Evolutionary conservation across 805 yeast genomes (phyloP).

Genomic region (Pichia californica): DNA sequence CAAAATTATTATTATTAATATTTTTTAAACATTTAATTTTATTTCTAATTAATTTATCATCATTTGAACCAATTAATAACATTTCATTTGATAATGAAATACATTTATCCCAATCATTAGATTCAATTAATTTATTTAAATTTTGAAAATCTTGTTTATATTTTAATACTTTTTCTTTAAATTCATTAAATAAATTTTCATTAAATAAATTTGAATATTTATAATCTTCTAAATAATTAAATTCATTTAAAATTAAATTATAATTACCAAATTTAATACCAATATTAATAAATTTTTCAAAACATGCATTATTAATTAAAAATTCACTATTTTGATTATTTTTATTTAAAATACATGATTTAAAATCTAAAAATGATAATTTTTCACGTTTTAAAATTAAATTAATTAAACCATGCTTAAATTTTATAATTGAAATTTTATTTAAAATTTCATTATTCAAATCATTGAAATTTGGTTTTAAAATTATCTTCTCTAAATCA

Average conservation of each 20-base stretch:
- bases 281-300: conserved; percentile 40
- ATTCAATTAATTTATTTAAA: not conserved
- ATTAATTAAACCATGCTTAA: conserved; percentile 57
- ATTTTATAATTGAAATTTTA: conserved; percentile 39
- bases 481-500: not conserved
- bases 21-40: conserved; percentile 25
- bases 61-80: conserved; percentile 38
- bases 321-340: conserved; percentile 27
- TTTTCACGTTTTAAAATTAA: conserved; percentile 48
- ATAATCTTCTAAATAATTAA: not conserved
- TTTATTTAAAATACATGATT: conserved; percentile 28
- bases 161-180: not conserved
- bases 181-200: not conserved
- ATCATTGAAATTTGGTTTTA: not conserved
- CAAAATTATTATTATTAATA: conserved; percentile 12
- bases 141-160: not conserved
- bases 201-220: not conserved
- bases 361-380: conserved; percentile 48
- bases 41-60: conserved; percentile 31
- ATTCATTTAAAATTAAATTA: conserved; percentile 5
- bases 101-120: conserved; percentile 23
- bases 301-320: conserved; percentile 38
- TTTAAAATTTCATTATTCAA: not conserved
- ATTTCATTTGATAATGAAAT: conserved; percentile 29
- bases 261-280: conserved; percentile 43